Base-by-base conservation (phyloP, 306 rosid species). In the Vigna nakashimae region DNA sequence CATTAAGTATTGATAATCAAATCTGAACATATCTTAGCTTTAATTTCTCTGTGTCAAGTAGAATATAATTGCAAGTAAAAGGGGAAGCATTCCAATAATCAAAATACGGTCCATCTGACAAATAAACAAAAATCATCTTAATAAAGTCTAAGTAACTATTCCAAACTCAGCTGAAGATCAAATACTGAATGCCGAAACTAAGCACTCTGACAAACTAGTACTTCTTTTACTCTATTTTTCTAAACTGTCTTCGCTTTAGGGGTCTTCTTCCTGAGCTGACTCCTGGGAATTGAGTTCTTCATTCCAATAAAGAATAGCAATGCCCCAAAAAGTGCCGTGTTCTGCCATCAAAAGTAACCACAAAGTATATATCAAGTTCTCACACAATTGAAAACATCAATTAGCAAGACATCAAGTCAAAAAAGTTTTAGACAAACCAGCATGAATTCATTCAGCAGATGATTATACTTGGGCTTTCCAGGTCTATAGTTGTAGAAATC, bases 261-360 rank as follows among this genome's bases (percentile, higher is more conserved):
- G 58, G 83, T 83, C 83, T 88, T 91, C 89, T 88, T 92, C 87
- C 85, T 89, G 65, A 43, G 66, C 74, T 85, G 92, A 69, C 87
- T 88, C 86, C 75, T 85, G 48, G 88, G 81, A 76, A 85, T 87
- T 36, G 94, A 85, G 84, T 83, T 91, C 89, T 89, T 93, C 84
- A 91, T 89, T 75, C 94, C 98, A 3, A 91, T 77, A 84, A 91
- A 93, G 87, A 93, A 91, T 22, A 93, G 85, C 81, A 91, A 81
- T 20, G 98, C 93, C 65, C 98, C 98, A 56, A 89, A 85, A 58
- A 93, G 86, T 55, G 98, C 94, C 2, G 69, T 67, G 57, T 70
- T 88, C 98, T 92, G 87, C 80, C 62, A 80, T 26, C n/a, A 55
- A 24, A 17, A 64, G 51, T 32, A 79, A 82, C 55, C 68, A 45